Base-by-base conservation (phyloP, 495 filamentous ascomycete species). In the Lasiosphaeria ovina region DNA sequence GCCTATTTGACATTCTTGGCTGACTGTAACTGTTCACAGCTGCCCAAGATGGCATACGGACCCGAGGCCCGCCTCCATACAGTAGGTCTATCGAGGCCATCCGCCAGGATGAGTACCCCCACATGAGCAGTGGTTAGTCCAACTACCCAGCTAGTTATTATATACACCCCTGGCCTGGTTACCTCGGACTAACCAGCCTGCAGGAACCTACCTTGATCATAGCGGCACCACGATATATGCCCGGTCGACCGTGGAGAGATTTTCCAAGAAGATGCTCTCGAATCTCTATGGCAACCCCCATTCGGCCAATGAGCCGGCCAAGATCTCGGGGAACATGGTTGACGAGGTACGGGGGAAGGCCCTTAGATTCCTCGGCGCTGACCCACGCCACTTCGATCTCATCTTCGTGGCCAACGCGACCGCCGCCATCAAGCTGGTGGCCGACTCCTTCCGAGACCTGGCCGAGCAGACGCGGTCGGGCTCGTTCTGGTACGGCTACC, bases 331-430 rank as follows among this genome's bases (percentile, higher is more conserved):
- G n/a, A 72, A 80, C 14, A 74, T 79, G 49, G 80, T 91, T 10
- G 83, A 89, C 55, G 65, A 72, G 5, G 79, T 88, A 7, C 77
- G 89, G n/a, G 66, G 75, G 50, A 77, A 82, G 58, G 84, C 82
- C 4, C 86, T 92, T 58, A 88, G 87, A 56, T 91, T 93, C 71
- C 92, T 97, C 72, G 87, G 91, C 51, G 93, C 93, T 2, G 85
- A 91, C 63, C 91, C 92, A 1, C 82, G 85, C 5, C 79, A 89
- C 24, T 98, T 91, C 68, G 93, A 97, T 67, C 73, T 98, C 16
- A 82, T 97, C 31, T 98, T 98, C 71, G 90, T 93, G 59, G 85
- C 91, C 40, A 98, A 97, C 70, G 89, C 93, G 36, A 97, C 93
- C 0, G 93, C 92, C 2, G 93, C 84, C 11, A 89, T 96, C 59